These are phyloP conservation scores for Candida railenensis DNA, from an alignment of 805 yeast species.

Conservation along the genomic window DNA sequence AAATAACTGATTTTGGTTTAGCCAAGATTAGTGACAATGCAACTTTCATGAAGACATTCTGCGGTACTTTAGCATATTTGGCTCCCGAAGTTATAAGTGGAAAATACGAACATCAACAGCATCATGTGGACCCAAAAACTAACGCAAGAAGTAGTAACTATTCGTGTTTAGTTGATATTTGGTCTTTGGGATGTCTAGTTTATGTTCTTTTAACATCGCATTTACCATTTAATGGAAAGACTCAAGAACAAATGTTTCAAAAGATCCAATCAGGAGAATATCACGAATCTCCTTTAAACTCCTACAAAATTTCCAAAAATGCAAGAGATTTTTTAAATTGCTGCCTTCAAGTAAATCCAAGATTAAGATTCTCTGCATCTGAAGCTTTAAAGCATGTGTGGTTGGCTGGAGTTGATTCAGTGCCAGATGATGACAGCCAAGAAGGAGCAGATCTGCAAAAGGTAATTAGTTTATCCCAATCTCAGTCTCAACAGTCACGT, in stretches of 20 bases:
- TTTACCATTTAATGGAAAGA: constrained; percentile 90
- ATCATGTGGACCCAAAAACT: constrained; percentile 13
- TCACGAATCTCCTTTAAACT: constrained; percentile 71
- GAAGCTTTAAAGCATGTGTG: constrained; percentile 81
- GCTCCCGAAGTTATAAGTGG: constrained; percentile 89
- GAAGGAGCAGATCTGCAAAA: constrained; percentile 18
- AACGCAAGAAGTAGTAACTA: constrained; percentile 39
- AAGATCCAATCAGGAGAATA: constrained; percentile 77
- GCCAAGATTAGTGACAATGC: constrained; percentile 87
- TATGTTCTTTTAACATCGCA: constrained; percentile 92
- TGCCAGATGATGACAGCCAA: constrained; percentile 9
- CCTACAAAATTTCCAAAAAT: constrained; percentile 60
- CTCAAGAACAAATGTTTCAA: constrained; percentile 80
- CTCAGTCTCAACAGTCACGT: constrained; percentile 63
- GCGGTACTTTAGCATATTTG: constrained; percentile 95
- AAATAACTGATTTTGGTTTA: constrained; percentile 93
- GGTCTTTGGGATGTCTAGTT: constrained; percentile 95
- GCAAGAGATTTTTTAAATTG: constrained; percentile 73
- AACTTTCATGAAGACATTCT: constrained; percentile 89
- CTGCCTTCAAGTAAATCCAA: constrained; percentile 76
- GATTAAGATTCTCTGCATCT: constrained; percentile 66
- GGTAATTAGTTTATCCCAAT: constrained; percentile 64
- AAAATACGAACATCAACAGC: constrained; percentile 42
- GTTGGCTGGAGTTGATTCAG: constrained; percentile 47
- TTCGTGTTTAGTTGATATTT: constrained; percentile 89